phyloP scores from a whole-genome alignment of 2,329 filamentous ascomycete species.

The Trichoderma sp. region DNA sequence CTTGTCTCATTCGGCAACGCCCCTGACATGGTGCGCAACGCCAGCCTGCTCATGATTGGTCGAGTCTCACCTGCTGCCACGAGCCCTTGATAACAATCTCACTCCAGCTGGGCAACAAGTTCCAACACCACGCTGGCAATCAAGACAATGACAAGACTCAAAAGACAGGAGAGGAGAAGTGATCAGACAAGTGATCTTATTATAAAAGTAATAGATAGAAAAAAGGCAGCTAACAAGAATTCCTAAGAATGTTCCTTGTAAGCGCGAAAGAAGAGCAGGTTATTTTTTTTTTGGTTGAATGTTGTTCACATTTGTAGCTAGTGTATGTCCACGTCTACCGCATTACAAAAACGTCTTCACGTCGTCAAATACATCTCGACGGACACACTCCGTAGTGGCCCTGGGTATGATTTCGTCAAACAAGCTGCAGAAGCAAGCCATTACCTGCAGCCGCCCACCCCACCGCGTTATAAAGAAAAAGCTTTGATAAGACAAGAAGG shows the following conservation, averaged over 20 bases:
- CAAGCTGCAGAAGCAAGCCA: slow-evolving; percentile 17
- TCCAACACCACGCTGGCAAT: not conserved
- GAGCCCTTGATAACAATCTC: too few relatives aligned
- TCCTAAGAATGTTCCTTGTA: not conserved
- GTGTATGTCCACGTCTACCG: slow-evolving; percentile 20
- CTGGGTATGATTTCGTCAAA: slow-evolving; percentile 27
- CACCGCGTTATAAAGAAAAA: slow-evolving; percentile 17
- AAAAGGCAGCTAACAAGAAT: slow-evolving; percentile 3
- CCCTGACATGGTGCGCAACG: too few relatives aligned
- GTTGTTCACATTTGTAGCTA: slow-evolving; percentile 21
- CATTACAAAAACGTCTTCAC: slow-evolving; percentile 25
- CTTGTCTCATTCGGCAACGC: too few relatives aligned
- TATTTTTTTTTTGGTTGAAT: not conserved
- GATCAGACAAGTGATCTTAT: slow-evolving; percentile 22
- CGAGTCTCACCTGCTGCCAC: too few relatives aligned
- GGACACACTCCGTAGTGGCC: slow-evolving; percentile 11
- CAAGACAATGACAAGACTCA: not conserved
- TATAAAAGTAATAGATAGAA: slow-evolving; percentile 17
- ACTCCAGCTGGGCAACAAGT: not conserved
- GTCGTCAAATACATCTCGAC: slow-evolving; percentile 23
- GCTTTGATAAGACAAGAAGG: not conserved
- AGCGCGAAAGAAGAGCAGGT: slow-evolving; percentile 1
- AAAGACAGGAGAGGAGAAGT: not conserved
- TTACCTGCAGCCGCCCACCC: slow-evolving; percentile 24
- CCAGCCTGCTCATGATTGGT: too few relatives aligned